phyloP scores from a whole-genome alignment of 2,329 filamentous ascomycete genomes.

The Alternaria triticina region DNA sequence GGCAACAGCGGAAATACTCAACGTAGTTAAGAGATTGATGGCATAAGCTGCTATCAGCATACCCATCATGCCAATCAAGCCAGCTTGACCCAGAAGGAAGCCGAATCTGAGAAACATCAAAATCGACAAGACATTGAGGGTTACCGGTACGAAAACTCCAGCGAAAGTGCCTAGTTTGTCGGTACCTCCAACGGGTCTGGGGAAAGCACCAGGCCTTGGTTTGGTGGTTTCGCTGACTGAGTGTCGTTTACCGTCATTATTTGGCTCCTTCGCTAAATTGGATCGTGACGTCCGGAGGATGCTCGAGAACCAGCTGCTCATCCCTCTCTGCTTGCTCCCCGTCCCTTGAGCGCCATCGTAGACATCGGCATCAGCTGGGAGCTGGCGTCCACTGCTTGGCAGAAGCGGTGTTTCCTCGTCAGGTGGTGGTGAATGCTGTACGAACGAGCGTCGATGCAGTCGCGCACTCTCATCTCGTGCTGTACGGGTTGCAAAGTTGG shows the following conservation, averaged over 20 bases:
- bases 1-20: constrained; percentile 87
- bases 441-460: constrained; percentile 50
- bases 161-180: constrained; percentile 75
- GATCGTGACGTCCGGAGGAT: constrained; percentile 20
- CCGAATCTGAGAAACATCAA: constrained; percentile 92
- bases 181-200: constrained; percentile 49
- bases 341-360: not conserved
- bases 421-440: constrained; percentile 32
- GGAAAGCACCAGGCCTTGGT: constrained; percentile 46
- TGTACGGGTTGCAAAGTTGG: constrained; percentile 55
- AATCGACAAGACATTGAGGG: constrained; percentile 85
- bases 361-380: constrained; percentile 22
- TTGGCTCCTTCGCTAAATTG: constrained; percentile 8
- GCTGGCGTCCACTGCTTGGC: constrained; percentile 11
- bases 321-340: constrained; percentile 13
- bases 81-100: constrained; percentile 80
- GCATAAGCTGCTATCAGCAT: constrained; percentile 78
- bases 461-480: constrained; percentile 55
- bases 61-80: constrained; percentile 79
- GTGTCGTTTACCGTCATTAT: constrained; percentile 27
- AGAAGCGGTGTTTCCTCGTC: constrained; percentile 46
- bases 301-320: constrained; percentile 36
- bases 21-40: constrained; percentile 82
- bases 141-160: constrained; percentile 81
- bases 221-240: constrained; percentile 35